These are phyloP conservation scores for Phialophora tarda DNA, from an alignment of 2,329 filamentous ascomycete genomes.

Conservation along the genomic window DNA sequence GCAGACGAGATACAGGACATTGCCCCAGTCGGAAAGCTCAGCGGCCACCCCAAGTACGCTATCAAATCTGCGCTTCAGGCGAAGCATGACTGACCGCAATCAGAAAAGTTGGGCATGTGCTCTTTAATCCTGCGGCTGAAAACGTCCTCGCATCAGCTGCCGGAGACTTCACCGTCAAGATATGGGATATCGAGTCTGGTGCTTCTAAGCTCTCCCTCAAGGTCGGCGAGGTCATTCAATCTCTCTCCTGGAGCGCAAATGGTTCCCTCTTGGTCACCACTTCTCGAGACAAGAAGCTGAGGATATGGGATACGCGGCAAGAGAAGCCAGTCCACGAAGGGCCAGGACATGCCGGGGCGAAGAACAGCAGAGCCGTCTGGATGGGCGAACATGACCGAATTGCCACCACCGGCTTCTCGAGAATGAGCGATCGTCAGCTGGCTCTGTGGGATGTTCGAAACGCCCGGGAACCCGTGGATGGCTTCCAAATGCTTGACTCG, in stretches of 20 bases:
- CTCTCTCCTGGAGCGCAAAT: constrained; percentile 91
- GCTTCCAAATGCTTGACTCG: constrained; percentile 88
- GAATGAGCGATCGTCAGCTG: constrained; percentile 96
- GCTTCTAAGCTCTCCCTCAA: constrained; percentile 76
- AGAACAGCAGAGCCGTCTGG: constrained; percentile 97
- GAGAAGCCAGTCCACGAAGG: constrained; percentile 85
- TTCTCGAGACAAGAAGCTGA: constrained; percentile 96
- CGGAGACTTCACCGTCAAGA: constrained; percentile 90
- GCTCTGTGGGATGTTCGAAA: constrained; percentile 92
- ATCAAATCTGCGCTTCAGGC: not conserved
- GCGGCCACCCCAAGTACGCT: constrained; percentile 80
- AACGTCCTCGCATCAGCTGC: constrained; percentile 95
- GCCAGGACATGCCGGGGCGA: constrained; percentile 85
- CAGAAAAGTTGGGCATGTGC: constrained; percentile 96
- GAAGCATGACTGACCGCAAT: constrained; percentile 31
- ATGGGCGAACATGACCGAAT: constrained; percentile 96
- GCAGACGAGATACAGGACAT: constrained; percentile 80
- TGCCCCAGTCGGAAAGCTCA: constrained; percentile 77
- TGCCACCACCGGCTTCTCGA: constrained; percentile 95
- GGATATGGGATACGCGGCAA: constrained; percentile 96
- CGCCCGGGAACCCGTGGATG: constrained; percentile 79
- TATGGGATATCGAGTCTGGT: constrained; percentile 90
- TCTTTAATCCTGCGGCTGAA: constrained; percentile 96
- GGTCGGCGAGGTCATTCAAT: constrained; percentile 91
- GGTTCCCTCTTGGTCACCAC: constrained; percentile 88